Evolutionary conservation across 169 alveolate species (phyloP).

Genomic region (Plasmodium relictum): DNA sequence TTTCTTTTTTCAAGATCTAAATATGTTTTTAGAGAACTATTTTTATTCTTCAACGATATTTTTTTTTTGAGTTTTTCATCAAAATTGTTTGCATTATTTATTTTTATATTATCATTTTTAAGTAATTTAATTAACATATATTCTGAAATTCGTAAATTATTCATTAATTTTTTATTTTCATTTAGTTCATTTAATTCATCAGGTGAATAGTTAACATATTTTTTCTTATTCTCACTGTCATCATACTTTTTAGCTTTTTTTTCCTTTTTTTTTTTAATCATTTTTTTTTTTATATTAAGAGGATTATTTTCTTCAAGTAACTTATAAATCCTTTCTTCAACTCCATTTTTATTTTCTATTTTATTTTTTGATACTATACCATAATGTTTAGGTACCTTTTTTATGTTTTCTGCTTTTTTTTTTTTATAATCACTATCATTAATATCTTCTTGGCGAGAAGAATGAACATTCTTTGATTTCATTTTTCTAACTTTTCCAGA

Average conservation of each 20-base stretch:
- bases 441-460: no score
- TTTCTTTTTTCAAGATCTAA: conserved; percentile 15
- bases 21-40: not conserved
- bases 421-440: no score
- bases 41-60: not conserved
- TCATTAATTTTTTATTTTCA: not conserved
- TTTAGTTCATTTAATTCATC: not conserved
- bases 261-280: conserved; percentile 23
- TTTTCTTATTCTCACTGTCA: not conserved
- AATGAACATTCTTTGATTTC: not conserved
- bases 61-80: not conserved
- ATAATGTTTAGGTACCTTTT: no score
- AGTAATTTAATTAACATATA: not conserved
- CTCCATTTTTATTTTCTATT: no score
- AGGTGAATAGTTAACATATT: not conserved
- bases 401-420: no score
- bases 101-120: not conserved
- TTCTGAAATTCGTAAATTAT: not conserved
- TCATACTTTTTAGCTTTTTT: not conserved
- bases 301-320: no score
- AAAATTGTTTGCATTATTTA: not conserved
- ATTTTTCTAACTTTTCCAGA: conserved; percentile 17
- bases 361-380: no score
- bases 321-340: no score
- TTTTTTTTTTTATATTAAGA: conserved; percentile 8